These are phyloP conservation scores for Lentinus polychrous DNA, from an alignment of 1,284 basidiomycete genomes.

Conservation along the genomic window DNA sequence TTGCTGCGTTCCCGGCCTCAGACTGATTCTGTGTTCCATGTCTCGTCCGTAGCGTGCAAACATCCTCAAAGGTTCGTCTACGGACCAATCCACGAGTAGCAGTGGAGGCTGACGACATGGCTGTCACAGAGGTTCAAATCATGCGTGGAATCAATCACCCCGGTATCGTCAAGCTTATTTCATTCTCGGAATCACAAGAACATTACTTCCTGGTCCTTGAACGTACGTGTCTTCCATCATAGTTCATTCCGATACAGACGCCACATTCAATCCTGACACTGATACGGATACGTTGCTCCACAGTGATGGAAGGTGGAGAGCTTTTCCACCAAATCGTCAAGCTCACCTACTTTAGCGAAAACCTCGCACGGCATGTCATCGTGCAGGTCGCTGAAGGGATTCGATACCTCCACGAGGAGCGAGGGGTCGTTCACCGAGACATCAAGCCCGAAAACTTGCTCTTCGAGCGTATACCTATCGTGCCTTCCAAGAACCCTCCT, in stretches of 20 bases:
- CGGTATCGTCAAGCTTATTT: conserved; percentile 82
- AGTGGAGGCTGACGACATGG: conserved; percentile 4
- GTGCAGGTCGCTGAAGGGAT: conserved; percentile 96
- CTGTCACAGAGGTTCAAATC: conserved; percentile 86
- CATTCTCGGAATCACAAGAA: conserved; percentile 88
- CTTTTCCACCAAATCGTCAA: conserved; percentile 99
- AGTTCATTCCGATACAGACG: conserved; percentile 7
- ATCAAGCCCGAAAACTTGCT: conserved; percentile 99
- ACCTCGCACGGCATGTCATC: conserved; percentile 92
- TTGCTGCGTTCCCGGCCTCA: conserved; percentile 19
- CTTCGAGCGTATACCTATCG: conserved; percentile 90
- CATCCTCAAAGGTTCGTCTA: conserved; percentile 81
- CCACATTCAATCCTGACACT: neutral
- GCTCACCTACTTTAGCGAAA: conserved; percentile 97
- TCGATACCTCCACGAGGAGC: conserved; percentile 94
- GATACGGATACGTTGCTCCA: neutral
- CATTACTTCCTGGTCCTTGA: conserved; percentile 95
- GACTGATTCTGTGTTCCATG: conserved; percentile 15
- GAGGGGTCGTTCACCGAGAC: conserved; percentile 96
- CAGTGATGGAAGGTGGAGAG: conserved; percentile 96
- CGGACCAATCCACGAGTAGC: neutral
- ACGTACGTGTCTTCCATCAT: conserved; percentile 46
- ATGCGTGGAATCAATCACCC: conserved; percentile 95
- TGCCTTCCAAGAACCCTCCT: conserved; percentile 76
- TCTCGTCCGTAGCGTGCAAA: conserved; percentile 76